Evolutionary conservation across 2,329 filamentous ascomycete species (phyloP), one percentile per base, ranked within the genome.

Genomic region (Phyllachora maydis): DNA sequence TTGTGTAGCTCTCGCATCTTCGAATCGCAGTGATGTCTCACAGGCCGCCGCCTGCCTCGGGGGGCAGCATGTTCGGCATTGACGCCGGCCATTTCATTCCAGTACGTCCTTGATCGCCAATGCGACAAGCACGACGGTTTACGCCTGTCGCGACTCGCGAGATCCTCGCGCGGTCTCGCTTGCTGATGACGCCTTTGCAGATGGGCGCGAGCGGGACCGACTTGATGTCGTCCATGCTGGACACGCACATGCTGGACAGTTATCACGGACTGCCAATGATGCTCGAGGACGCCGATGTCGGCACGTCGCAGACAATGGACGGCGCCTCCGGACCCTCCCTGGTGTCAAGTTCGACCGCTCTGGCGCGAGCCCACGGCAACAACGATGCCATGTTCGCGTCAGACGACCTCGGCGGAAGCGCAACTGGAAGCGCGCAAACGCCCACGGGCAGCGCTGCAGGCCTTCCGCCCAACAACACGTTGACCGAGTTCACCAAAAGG

Each of bases 401-500:
- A 18, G 24, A 19, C n/a, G 14, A 21, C 21, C 12, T 20, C 14
- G 20, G 19, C 29, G 29, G n/a, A n/a, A n/a, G n/a, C n/a, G n/a
- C n/a, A n/a, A n/a, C n/a, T n/a, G n/a, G n/a, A n/a, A n/a, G n/a
- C n/a, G n/a, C n/a, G n/a, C n/a, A n/a, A n/a, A 30, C 23, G 24
- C 24, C 48, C 12, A 41, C 45, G 13, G 35, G 39, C 24, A 35
- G 35, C 30, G 28, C 44, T 13, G 38, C 44, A 13, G 42, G 40
- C 30, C n/a, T n/a, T n/a, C n/a, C n/a, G n/a, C 43, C 44, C 20
- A 21, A 19, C 26, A 59, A 43, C 37, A 56, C 54, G 10, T 37
- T 66, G 31, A 65, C 59, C 29, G 61, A 66, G 39, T 66, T 66
- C 30, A 66, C 61, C 21, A 66, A 66, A 43, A 49, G 62, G 35